Percentiles rank a stretch among this genome's conserved stretches.
phyloP scores from a whole-genome alignment of 768 basidiomycete species.

The Lactarius tabidus region DNA sequence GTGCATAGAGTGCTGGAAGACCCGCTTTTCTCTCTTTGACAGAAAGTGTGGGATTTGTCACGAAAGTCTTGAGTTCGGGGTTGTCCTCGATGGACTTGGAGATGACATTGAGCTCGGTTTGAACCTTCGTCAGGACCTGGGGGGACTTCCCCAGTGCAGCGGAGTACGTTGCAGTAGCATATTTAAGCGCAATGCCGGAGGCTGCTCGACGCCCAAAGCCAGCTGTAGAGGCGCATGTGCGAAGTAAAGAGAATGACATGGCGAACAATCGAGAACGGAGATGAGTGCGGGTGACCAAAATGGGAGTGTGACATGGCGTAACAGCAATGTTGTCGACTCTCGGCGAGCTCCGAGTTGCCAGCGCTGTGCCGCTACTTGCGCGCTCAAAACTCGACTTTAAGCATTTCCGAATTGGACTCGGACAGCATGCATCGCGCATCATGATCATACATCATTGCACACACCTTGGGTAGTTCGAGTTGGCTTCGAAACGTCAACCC shows the following conservation, averaged over 20 bases:
- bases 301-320: background rate
- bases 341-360: no score
- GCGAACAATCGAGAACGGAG: slow-evolving; percentile 31
- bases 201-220: slow-evolving; percentile 67
- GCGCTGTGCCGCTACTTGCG: no score
- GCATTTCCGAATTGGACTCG: no score
- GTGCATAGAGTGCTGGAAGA: slow-evolving; percentile 62
- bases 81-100: slow-evolving; percentile 62
- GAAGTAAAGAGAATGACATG: slow-evolving; percentile 57
- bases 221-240: slow-evolving; percentile 43
- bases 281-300: background rate
- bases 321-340: background rate
- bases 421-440: no score
- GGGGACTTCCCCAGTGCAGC: slow-evolving; percentile 83
- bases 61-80: slow-evolving; percentile 63
- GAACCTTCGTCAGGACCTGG: slow-evolving; percentile 77
- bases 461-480: no score
- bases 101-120: slow-evolving; percentile 74
- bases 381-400: no score
- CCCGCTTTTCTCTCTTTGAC: slow-evolving; percentile 66
- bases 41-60: slow-evolving; percentile 90
- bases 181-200: slow-evolving; percentile 75
- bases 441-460: no score
- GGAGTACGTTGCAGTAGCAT: slow-evolving; percentile 76
- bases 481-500: background rate